These are phyloP conservation scores for Talaromyces rugulosus DNA, from an alignment of 2,329 filamentous ascomycete genomes.

Conservation along the genomic window DNA sequence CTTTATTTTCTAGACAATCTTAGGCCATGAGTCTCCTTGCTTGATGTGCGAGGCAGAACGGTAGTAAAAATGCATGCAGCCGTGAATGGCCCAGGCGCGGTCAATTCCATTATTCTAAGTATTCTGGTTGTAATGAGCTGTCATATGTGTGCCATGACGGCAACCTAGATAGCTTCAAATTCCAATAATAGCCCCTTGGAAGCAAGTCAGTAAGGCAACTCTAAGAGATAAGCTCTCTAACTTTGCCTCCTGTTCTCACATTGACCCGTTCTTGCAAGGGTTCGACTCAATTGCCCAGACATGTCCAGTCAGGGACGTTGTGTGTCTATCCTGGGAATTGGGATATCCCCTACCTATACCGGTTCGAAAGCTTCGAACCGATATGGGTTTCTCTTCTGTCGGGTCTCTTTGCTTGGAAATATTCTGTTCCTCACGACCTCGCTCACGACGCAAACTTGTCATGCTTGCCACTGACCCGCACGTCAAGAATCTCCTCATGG, in stretches of 20 bases:
- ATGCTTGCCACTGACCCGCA: slow-evolving; percentile 90
- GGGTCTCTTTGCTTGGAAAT: background rate
- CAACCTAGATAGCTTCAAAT: background rate
- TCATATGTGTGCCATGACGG: no score
- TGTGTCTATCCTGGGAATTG: background rate
- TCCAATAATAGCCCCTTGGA: background rate
- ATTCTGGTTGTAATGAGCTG: no score
- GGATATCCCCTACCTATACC: background rate
- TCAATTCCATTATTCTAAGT: no score
- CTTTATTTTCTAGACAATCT: background rate
- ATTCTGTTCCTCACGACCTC: background rate
- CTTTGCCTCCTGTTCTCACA: background rate
- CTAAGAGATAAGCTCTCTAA: background rate
- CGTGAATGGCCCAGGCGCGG: no score
- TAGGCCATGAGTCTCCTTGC: background rate
- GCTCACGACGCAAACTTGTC: slow-evolving; percentile 63
- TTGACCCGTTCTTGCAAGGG: background rate
- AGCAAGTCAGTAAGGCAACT: background rate
- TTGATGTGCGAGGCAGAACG: background rate
- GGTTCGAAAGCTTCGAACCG: background rate
- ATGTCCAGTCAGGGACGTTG: background rate
- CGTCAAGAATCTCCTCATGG: slow-evolving; percentile 77
- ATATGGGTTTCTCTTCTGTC: background rate
- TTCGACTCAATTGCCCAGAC: background rate
- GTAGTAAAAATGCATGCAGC: no score